Evolutionary conservation across 2,329 filamentous ascomycete species (phyloP).

Genomic region (Colletotrichum tabaci): DNA sequence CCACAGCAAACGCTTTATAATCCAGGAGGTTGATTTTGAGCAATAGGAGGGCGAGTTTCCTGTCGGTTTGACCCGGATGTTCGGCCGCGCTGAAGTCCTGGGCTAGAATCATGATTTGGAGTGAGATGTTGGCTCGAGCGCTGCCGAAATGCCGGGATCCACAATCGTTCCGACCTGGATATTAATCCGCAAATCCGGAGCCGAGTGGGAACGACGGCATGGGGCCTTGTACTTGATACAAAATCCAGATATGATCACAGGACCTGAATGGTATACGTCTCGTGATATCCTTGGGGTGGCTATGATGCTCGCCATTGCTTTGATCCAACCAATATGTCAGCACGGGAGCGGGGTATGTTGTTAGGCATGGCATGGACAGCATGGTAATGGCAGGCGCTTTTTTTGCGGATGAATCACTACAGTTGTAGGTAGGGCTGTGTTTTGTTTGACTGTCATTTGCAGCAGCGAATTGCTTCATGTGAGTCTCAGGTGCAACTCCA

Average conservation of each 20-base stretch:
- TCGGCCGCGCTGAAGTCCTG: constrained; percentile 16
- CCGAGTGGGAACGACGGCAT: constrained; percentile 31
- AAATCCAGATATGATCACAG: constrained; percentile 29
- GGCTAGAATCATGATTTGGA: constrained; percentile 27
- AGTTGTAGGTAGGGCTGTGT: not conserved
- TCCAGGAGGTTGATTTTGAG: not conserved
- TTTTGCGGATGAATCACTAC: not conserved
- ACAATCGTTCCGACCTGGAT: constrained; percentile 32
- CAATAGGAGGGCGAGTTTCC: not conserved
- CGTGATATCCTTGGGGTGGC: not conserved
- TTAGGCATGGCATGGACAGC: not conserved
- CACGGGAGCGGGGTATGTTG: not conserved
- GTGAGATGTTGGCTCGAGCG: constrained; percentile 41
- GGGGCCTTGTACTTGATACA: constrained; percentile 25
- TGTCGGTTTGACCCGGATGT: not conserved
- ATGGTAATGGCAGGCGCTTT: not conserved
- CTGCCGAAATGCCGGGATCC: constrained; percentile 35
- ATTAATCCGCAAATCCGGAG: constrained; percentile 36
- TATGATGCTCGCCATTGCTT: not conserved
- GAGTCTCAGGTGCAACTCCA: too few relatives aligned
- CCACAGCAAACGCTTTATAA: constrained; percentile 15
- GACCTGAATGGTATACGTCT: not conserved
- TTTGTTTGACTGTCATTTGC: not conserved
- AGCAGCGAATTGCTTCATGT: too few relatives aligned
- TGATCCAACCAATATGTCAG: not conserved